These are phyloP conservation scores for Gnomoniopsis smithogilvyi DNA, from an alignment of 2,329 filamentous ascomycete species.

Conservation along the genomic window DNA sequence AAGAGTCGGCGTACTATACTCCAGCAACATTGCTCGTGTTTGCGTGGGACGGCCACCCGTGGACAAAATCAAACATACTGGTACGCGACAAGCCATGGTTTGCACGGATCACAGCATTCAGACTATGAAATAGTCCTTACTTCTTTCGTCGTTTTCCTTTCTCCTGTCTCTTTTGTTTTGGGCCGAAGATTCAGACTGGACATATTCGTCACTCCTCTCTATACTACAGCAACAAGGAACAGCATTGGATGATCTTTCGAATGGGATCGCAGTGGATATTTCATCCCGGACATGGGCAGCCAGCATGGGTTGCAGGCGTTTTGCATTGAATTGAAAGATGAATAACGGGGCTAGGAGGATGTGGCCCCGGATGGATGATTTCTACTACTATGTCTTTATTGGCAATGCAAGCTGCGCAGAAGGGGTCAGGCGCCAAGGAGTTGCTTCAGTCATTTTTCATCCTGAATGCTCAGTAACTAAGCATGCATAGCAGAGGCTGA, in stretches of 20 bases:
- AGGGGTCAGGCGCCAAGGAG: neutral
- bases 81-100: neutral
- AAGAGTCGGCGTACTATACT: neutral
- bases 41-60: no score
- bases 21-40: neutral
- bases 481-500: neutral
- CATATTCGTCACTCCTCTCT: neutral
- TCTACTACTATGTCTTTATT: neutral
- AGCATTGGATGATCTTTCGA: neutral
- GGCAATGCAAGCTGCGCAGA: neutral
- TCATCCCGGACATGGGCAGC: neutral
- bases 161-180: neutral
- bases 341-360: neutral
- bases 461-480: neutral
- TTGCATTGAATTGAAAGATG: neutral
- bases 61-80: no score
- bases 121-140: neutral
- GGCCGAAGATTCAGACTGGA: constrained; percentile 12
- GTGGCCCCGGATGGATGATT: neutral
- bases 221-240: neutral
- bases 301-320: neutral
- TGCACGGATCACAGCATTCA: neutral
- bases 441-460: neutral
- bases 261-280: neutral
- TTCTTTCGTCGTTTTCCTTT: neutral